phyloP scores from a whole-genome alignment of 495 filamentous ascomycete species.

The Tuber calosporum region DNA sequence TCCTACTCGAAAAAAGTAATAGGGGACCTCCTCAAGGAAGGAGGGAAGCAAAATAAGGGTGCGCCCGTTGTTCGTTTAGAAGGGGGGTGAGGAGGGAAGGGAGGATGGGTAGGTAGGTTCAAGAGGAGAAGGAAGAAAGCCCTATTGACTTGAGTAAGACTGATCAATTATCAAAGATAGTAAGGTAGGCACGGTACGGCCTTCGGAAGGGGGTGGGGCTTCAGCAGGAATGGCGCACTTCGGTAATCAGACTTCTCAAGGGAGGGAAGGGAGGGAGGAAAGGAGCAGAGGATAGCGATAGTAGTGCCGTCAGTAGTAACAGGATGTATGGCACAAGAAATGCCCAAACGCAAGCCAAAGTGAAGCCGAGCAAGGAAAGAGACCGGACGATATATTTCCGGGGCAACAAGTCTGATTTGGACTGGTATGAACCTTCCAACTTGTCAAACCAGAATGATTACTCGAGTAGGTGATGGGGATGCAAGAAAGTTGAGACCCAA shows the following conservation, averaged over 20 bases:
- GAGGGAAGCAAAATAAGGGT: not conserved
- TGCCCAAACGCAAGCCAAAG: not conserved
- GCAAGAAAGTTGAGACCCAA: not conserved
- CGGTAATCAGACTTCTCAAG: not conserved
- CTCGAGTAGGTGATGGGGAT: not conserved
- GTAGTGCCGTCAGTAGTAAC: not conserved
- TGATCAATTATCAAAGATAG: not conserved
- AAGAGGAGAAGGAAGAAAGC: not conserved
- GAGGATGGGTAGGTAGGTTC: not conserved
- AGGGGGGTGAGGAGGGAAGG: not conserved
- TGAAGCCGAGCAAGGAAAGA: not conserved
- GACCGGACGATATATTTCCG: not conserved
- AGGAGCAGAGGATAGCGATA: not conserved
- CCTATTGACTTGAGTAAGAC: not conserved
- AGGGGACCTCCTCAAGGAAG: not conserved
- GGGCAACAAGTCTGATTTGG: not conserved
- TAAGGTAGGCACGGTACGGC: not conserved
- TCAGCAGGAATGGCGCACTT: not conserved
- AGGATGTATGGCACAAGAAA: not conserved
- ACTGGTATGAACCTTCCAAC: not conserved
- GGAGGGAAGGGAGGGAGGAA: not conserved
- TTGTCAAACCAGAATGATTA: not conserved
- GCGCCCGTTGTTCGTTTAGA: not conserved
- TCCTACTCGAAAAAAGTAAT: not conserved
- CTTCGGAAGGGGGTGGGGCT: slow-evolving; percentile 1